Base-by-base conservation (phyloP, 257 asterid genomes). In the Petrea volubilis region DNA sequence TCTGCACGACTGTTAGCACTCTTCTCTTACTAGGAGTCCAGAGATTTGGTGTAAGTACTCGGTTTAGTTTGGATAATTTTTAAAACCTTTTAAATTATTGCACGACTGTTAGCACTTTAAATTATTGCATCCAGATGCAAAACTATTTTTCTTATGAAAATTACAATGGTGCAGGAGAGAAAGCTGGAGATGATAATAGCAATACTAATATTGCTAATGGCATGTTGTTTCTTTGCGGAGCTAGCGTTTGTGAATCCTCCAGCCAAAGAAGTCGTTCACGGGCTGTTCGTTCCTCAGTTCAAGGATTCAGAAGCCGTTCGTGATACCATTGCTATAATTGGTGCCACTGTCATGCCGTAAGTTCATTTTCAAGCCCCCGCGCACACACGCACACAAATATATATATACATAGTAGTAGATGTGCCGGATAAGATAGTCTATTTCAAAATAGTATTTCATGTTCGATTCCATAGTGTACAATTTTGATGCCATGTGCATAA, bases 341-440 rank as follows among this genome's bases (percentile, higher is more conserved):
- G 98, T 23, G 97, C 98, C 58, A 97, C 91, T 1, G 80, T 93
- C 20, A 93, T 93, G 98, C 98, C 98, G 97, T 93, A 84, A 0
- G 90, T 57, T 1, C 17, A 5, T 24, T 12, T 38, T 29, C 13
- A 34, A n/a, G n/a, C n/a, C n/a, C n/a, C n/a, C n/a, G n/a, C n/a
- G n/a, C n/a, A n/a, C n/a, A n/a, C n/a, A n/a, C n/a, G n/a, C n/a
- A n/a, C n/a, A n/a, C n/a, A n/a, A n/a, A n/a, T n/a, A n/a, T n/a
- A n/a, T n/a, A n/a, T n/a, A n/a, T n/a, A n/a, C n/a, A n/a, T n/a
- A n/a, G n/a, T n/a, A n/a, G n/a, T n/a, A n/a, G n/a, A n/a, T n/a
- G n/a, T n/a, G n/a, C n/a, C n/a, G n/a, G n/a, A n/a, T n/a, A n/a
- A n/a, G n/a, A n/a, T n/a, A n/a, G n/a, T n/a, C n/a, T n/a, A n/a